phyloP scores from a whole-genome alignment of 139 green algal species.

The Picochlorum sp. region DNA sequence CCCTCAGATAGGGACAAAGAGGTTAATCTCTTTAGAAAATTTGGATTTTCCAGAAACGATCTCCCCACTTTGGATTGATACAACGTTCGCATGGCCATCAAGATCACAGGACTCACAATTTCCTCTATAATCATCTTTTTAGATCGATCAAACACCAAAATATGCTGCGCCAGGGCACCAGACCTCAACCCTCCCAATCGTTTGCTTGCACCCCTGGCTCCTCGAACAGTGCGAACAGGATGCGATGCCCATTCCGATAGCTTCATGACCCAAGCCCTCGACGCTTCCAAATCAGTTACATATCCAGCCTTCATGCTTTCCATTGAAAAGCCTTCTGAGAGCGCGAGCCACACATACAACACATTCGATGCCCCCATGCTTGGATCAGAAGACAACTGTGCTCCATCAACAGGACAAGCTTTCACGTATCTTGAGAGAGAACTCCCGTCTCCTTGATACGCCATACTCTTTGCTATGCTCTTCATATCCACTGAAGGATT shows the following conservation, averaged over 20 bases:
- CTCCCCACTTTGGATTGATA: constrained; percentile 31
- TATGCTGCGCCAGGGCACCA: constrained; percentile 25
- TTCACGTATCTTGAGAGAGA: constrained; percentile 15
- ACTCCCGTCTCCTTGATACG: neutral
- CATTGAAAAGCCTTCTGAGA: neutral
- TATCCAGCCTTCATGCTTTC: constrained; percentile 24
- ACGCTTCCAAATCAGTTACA: constrained; percentile 29
- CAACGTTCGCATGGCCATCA: constrained; percentile 39
- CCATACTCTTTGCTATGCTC: constrained; percentile 6
- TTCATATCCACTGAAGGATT: constrained; percentile 17
- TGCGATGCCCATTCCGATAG: constrained; percentile 41
- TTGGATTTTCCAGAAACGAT: constrained; percentile 20
- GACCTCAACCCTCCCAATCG: constrained; percentile 23
- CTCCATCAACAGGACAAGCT: constrained; percentile 36
- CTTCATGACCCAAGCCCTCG: constrained; percentile 35
- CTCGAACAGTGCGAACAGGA: constrained; percentile 10
- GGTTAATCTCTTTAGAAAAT: constrained; percentile 3
- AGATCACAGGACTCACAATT: constrained; percentile 20
- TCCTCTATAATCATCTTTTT: constrained; percentile 35
- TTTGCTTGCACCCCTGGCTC: constrained; percentile 7
- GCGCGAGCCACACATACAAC: constrained; percentile 36
- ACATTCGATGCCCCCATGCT: constrained; percentile 32
- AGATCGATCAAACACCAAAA: constrained; percentile 33
- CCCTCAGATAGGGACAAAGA: neutral
- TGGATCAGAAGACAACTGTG: constrained; percentile 20